phyloP scores from a whole-genome alignment of 108 stramenopile genomes.

The Cyclotella cryptica region DNA sequence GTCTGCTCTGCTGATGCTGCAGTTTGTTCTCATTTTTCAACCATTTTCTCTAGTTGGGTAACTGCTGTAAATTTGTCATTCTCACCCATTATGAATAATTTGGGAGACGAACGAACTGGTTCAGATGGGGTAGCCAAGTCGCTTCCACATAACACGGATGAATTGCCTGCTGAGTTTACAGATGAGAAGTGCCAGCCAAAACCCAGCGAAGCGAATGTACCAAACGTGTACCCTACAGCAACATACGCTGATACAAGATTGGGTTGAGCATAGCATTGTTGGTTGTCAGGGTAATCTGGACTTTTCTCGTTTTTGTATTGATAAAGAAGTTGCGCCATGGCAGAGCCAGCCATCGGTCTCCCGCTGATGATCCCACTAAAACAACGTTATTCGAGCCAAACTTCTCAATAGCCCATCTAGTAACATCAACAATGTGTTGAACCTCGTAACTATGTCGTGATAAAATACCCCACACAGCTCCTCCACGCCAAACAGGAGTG shows the following conservation, averaged over 20 bases:
- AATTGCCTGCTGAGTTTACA: not conserved
- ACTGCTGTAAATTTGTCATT: conserved; percentile 33
- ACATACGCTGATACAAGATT: conserved; percentile 21
- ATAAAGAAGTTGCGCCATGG: conserved; percentile 16
- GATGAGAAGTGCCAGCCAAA: conserved; percentile 40
- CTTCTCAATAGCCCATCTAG: conserved; percentile 17
- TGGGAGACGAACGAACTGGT: not conserved
- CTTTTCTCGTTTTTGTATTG: not conserved
- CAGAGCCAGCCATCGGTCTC: conserved; percentile 28
- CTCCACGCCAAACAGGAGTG: conserved; percentile 25
- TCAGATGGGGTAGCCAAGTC: not conserved
- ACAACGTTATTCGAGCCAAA: conserved; percentile 11
- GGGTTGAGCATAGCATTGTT: not conserved
- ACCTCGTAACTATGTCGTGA: conserved; percentile 34
- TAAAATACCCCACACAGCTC: conserved; percentile 30
- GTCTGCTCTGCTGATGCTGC: conserved; percentile 3
- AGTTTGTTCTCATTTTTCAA: conserved; percentile 11
- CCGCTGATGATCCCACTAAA: conserved; percentile 40
- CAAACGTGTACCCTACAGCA: conserved; percentile 38
- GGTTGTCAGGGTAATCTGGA: not conserved
- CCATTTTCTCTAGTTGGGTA: conserved; percentile 35
- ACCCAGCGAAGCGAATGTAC: conserved; percentile 29
- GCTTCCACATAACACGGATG: conserved; percentile 15
- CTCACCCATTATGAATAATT: conserved; percentile 41
- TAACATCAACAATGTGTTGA: conserved; percentile 34